phyloP scores from a whole-genome alignment of 352 stramenopile species.

The Pseudoperonospora humuli region DNA sequence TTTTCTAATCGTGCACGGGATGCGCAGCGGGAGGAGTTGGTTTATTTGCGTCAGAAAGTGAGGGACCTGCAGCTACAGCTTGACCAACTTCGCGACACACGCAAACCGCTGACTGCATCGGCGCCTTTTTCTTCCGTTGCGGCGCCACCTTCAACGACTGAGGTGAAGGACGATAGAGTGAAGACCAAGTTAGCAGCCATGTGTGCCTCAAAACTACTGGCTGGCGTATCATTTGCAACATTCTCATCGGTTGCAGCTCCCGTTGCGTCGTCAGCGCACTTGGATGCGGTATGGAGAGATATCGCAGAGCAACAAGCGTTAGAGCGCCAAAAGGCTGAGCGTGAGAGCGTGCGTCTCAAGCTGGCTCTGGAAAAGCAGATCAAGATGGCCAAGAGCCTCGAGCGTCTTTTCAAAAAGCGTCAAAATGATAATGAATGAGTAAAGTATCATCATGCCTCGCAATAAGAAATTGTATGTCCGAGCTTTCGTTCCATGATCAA shows the following conservation, averaged over 20 bases:
- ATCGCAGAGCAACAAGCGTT: slow-evolving; percentile 31
- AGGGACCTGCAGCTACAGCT: slow-evolving; percentile 29
- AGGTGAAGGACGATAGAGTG: slow-evolving; percentile 8
- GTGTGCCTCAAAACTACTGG: slow-evolving; percentile 5
- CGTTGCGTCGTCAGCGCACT: slow-evolving; percentile 12
- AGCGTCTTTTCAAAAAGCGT: slow-evolving; percentile 29
- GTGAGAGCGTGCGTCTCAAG: slow-evolving; percentile 40
- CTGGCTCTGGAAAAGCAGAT: slow-evolving; percentile 42
- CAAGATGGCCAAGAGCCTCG: slow-evolving; percentile 35
- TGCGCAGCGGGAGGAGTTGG: slow-evolving; percentile 24
- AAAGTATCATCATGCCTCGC: slow-evolving; percentile 18
- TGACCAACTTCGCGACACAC: slow-evolving; percentile 15
- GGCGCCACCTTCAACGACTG: slow-evolving; percentile 5
- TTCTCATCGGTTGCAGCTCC: slow-evolving; percentile 22
- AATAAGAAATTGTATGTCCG: slow-evolving; percentile 8
- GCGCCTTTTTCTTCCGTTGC: slow-evolving; percentile 25
- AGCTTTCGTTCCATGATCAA: slow-evolving; percentile 18
- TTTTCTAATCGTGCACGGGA: slow-evolving; percentile 30
- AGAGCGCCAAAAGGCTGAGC: slow-evolving; percentile 33
- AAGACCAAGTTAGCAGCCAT: slow-evolving; percentile 8
- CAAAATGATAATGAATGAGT: slow-evolving; percentile 33
- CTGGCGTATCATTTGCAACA: slow-evolving; percentile 10
- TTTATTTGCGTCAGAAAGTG: slow-evolving; percentile 33
- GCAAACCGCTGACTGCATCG: slow-evolving; percentile 19
- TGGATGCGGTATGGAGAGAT: slow-evolving; percentile 33